Base-by-base conservation (phyloP, 2,329 filamentous ascomycete genomes). In the Trematosphaeria pertusa region DNA sequence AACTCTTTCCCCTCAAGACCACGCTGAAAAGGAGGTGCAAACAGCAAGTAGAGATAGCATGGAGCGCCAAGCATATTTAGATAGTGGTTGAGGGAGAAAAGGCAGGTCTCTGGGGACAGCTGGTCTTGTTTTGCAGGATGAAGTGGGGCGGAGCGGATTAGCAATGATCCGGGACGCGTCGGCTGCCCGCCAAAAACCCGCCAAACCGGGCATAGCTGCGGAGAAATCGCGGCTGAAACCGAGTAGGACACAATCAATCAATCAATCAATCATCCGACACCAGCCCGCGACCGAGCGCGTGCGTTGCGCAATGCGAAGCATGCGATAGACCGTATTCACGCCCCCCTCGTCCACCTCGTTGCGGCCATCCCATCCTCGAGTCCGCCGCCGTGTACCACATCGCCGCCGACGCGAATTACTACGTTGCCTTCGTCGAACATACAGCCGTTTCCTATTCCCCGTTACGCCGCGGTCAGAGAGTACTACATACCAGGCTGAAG, bases 61-160 rank as follows among this genome's bases (percentile, higher is more conserved):
- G 32, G 32, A 35, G 15, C 32, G 14, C 32, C 18, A 35, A n/a
- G n/a, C n/a, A n/a, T 39, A 39, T 39, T 18, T 39, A 39, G 37
- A 39, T 39, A 35, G 14, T 35, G 32, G 32, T 18, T 7, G 32
- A 35, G 20, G 32, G 32, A 35, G 32, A 35, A 14, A 35, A 35
- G 37, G 37, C 19, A 30, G 37, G 37, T 28, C n/a, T 39, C 37
- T 39, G 26, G 24, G 37, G 37, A 39, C 37, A 28, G 37, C 12
- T 39, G 26, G 37, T 39, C 26, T 18, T 39, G 37, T 31, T 39
- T 30, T 39, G 21, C 37, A 41, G 37, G 22, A 41, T 41, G 24
- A 41, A 41, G 37, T 32, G 37, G 37, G 37, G 37, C 37, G 37
- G 37, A 41, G 24, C 37, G 37, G 37, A 32, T 41, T 26, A 41